phyloP scores from a whole-genome alignment of 2,329 filamentous ascomycete species.

The Pseudogymnoascus sp. region DNA sequence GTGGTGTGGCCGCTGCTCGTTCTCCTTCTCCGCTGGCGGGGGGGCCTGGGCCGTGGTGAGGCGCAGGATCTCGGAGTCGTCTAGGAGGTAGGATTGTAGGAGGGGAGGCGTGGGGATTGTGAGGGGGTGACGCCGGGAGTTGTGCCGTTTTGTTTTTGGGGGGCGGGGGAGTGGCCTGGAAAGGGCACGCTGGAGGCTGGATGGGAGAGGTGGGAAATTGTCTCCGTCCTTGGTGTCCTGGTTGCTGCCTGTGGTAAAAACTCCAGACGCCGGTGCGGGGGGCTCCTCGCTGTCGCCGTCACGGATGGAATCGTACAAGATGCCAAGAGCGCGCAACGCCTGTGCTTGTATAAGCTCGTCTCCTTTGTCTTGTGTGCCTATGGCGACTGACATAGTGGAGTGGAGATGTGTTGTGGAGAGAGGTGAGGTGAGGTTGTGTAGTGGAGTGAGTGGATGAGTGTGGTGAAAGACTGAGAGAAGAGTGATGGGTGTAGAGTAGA shows the following conservation, averaged over 20 bases:
- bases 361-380: slow-evolving; percentile 1
- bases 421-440: not conserved
- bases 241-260: not conserved
- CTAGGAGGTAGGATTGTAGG: not conserved
- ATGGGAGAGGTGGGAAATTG: not conserved
- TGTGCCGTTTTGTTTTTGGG: not conserved
- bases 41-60: not conserved
- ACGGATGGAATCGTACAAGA: slow-evolving; percentile 4
- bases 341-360: slow-evolving; percentile 9
- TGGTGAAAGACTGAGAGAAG: slow-evolving; percentile 2
- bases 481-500: not conserved
- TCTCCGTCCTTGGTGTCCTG: not conserved
- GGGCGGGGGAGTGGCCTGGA: not conserved
- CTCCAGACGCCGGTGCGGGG: not conserved
- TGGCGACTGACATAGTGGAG: not conserved
- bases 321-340: slow-evolving; percentile 5
- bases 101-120: not conserved
- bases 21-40: not conserved
- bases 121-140: not conserved
- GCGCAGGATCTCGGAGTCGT: not conserved
- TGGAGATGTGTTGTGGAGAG: not conserved
- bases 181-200: not conserved
- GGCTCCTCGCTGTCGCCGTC: not conserved
- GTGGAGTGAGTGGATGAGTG: not conserved
- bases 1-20: not conserved